Base-by-base conservation (phyloP, 2,329 filamentous ascomycete genomes). In the Paraphoma chrysanthemicola region DNA sequence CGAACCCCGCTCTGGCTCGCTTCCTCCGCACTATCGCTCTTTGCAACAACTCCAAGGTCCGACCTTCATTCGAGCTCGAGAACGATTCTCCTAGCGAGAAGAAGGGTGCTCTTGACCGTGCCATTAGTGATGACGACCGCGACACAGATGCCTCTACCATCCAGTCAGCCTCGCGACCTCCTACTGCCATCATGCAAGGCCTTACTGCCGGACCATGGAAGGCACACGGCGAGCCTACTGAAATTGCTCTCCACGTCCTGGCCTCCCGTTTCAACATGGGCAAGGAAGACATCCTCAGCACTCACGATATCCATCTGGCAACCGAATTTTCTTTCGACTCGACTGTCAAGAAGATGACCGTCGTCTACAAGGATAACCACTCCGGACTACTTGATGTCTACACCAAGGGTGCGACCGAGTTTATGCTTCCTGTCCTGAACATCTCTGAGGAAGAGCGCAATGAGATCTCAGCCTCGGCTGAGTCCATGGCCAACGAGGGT, bases 81-180 rank as follows among this genome's bases (percentile, higher is more conserved):
- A 17, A 50, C 83, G 55, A 76, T 85, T 58, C 79, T 89, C 45
- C 83, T 82, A 54, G 81, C 80, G 28, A 81, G 78, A 62, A 80
- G 81, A 66, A 83, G 79, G 48, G 82, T 78, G 59, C 75, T 76
- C 31, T 61, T 3, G 70, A 72, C 11, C 63, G 64, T n/a, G 53
- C 57, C 36, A 45, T 48, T 16, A 68, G 53, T 41, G 70, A 71
- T 33, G 67, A 72, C 46, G 71, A 71, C 16, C 69, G 67, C 17
- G 70, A 73, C 43, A 74, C 73, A 1, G 72, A 74, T 55, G 54
- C 54, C 8, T 73, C 70, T 3, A 75, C 72, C 4, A 68, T 73
- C 29, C 63, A 69, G 31, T 73, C 62, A 11, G 60, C 68, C 42
- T 73, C 70, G n/a, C 61, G 64, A 12, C 69, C 73, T 9, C 66